Base-by-base conservation (phyloP, 2,329 filamentous ascomycete genomes). In the Rhinocladiella similis region DNA sequence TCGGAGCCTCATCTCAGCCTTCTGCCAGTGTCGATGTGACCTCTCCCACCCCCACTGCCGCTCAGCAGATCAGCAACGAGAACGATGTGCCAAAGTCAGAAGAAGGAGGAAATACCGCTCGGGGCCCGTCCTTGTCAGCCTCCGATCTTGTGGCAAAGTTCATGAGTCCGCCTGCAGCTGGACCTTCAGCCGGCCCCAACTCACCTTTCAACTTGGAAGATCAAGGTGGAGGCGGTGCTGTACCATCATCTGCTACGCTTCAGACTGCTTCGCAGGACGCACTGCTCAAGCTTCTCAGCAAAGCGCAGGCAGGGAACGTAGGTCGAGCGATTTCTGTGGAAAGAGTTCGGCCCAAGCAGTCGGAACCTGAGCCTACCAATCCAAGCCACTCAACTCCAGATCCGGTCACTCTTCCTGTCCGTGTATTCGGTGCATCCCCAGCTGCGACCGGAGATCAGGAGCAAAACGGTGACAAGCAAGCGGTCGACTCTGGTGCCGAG, bases 281-380 rank as follows among this genome's bases (percentile, higher is more conserved):
- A 68, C 80, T 99, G 47, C 84, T 97, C 60, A 88, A 90, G 66
- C 80, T 97, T 56, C 82, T 99, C 62, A 94, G 91, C 68, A 86
- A 88, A 47, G 86, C 89, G 50, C 91, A 53, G 33, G 19, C 50
- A 14, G 42, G 27, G 13, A 55, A 47, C 19, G 33, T 36, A n/a
- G 52, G 29, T 20, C 49, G 53, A 39, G 35, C 53, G n/a, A 29
- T 43, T n/a, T 47, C 54, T 25, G 29, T 33, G 42, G 61, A 63
- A n/a, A 48, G 47, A 36, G 16, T 49, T 20, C 54, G 45, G 35
- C 36, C 29, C n/a, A 53, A 49, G 19, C 41, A 36, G 18, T 19
- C 56, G 9, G 54, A 50, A 14, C 36, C 27, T 14, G 43, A 62
- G 19, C 9, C 29, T 9, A 50, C 45, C 13, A 22, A 16, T 33